phyloP scores from a whole-genome alignment of 176 grass and related monocot genomes.

The Guadua angustifolia region DNA sequence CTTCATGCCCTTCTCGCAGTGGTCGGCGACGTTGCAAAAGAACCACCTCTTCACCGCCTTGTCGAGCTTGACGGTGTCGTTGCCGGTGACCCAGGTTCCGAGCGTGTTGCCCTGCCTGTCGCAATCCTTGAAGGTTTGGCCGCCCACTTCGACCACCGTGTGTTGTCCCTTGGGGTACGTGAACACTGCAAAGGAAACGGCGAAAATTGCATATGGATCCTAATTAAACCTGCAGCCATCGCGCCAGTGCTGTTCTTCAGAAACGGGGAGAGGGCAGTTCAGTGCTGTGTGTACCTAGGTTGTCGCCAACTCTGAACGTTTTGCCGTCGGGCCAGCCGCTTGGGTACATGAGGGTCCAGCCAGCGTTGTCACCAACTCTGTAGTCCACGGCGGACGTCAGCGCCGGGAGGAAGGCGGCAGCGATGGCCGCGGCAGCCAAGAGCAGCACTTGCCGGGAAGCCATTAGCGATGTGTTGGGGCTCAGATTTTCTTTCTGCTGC shows the following conservation, averaged over 20 bases:
- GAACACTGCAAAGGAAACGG: constrained; percentile 30
- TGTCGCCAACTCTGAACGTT: background rate
- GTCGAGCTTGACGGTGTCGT: constrained; percentile 31
- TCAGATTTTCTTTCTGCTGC: too few species aligned
- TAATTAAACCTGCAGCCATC: too few species aligned
- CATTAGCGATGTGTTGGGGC: background rate
- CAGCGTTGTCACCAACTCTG: background rate
- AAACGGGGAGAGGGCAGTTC: too few species aligned
- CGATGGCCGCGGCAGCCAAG: background rate
- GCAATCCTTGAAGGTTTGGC: constrained; percentile 20
- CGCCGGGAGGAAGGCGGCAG: background rate
- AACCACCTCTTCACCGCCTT: constrained; percentile 38
- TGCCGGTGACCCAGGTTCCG: background rate
- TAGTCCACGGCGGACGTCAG: background rate
- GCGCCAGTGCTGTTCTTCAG: too few species aligned
- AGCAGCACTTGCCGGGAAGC: constrained; percentile 10
- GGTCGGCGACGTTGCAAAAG: constrained; percentile 4
- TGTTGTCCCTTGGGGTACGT: background rate
- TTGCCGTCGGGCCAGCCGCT: background rate
- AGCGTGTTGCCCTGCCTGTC: constrained; percentile 24
- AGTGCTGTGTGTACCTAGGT: background rate
- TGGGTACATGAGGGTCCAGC: background rate
- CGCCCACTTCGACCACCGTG: constrained; percentile 40
- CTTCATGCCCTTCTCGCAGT: constrained; percentile 41
- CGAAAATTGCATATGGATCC: too few species aligned